phyloP scores from a whole-genome alignment of 345 rosid genomes.

The Eucalyptus marginata region DNA sequence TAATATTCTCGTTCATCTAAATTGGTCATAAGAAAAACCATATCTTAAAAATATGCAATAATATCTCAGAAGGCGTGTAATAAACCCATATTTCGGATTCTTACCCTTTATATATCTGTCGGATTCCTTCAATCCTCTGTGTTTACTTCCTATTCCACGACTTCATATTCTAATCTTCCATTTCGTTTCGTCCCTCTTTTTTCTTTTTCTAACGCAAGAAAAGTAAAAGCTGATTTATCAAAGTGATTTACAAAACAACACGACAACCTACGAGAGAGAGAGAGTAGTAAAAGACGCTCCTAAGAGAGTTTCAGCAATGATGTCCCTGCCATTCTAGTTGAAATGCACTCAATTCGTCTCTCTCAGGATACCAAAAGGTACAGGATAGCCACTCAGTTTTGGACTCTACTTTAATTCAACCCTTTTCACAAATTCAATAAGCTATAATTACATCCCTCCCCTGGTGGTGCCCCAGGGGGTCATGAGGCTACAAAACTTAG shows the following conservation, averaged over 20 bases:
- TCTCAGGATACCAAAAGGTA: neutral
- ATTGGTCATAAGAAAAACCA: neutral
- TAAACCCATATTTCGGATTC: neutral
- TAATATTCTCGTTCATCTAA: neutral
- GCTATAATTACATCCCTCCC: neutral
- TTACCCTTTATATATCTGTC: neutral
- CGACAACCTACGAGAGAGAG: neutral
- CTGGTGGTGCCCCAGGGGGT: neutral
- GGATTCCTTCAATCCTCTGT: neutral
- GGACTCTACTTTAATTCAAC: neutral
- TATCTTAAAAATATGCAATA: neutral
- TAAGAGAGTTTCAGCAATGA: neutral
- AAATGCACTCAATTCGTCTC: neutral
- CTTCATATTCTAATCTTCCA: neutral
- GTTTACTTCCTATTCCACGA: neutral
- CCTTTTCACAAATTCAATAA: neutral
- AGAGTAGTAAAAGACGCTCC: neutral
- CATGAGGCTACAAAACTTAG: neutral
- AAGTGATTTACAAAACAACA: neutral
- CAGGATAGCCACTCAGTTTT: neutral
- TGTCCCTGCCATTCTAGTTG: neutral
- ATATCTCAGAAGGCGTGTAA: neutral
- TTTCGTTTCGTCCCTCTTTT: neutral
- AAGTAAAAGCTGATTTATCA: neutral
- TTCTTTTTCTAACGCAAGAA: neutral